Percentiles rank a stretch among this genome's conserved stretches.
Evolutionary conservation across 768 basidiomycete genomes (phyloP).

Genomic region (Termitomyces sp.): DNA sequence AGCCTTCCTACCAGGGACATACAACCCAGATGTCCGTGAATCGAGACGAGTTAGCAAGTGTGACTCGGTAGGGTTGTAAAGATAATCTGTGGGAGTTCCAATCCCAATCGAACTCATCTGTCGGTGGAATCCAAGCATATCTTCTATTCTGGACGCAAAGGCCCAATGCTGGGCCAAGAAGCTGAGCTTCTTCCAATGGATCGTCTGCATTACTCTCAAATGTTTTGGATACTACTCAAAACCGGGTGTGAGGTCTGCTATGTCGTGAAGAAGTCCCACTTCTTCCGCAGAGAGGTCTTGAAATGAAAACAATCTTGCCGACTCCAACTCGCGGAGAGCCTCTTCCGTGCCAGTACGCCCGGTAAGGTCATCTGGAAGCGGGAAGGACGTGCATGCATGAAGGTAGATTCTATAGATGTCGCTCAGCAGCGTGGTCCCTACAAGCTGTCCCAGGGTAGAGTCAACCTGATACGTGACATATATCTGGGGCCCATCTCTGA

Average conservation of each 20-base stretch:
- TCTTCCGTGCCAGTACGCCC: constrained; percentile 39
- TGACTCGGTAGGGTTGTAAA: background rate
- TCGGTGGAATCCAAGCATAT: constrained; percentile 24
- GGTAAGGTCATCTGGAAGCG: constrained; percentile 40
- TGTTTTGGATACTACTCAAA: constrained; percentile 35
- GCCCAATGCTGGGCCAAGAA: constrained; percentile 27
- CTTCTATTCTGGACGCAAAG: constrained; percentile 18
- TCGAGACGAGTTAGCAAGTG: too few relatives aligned
- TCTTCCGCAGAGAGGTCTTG: constrained; percentile 27
- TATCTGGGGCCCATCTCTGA: background rate
- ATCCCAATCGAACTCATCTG: constrained; percentile 11
- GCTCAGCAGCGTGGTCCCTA: constrained; percentile 24
- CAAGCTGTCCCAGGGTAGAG: constrained; percentile 25
- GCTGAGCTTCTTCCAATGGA: constrained; percentile 27
- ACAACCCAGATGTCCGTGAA: too few relatives aligned
- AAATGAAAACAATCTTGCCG: constrained; percentile 36
- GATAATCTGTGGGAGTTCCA: background rate
- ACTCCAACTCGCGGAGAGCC: constrained; percentile 34
- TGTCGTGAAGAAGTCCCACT: constrained; percentile 25
- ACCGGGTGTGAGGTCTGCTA: constrained; percentile 29
- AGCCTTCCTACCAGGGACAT: too few relatives aligned
- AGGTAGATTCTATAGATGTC: constrained; percentile 37
- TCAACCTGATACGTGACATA: constrained; percentile 29
- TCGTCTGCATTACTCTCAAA: constrained; percentile 34
- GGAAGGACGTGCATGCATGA: constrained; percentile 40